A percentile compares a stretch with the other conserved stretches of the same genome.
These are phyloP conservation scores for Dalbergia cochinchinensis DNA, from an alignment of 306 rosid species.

Conservation along the genomic window DNA sequence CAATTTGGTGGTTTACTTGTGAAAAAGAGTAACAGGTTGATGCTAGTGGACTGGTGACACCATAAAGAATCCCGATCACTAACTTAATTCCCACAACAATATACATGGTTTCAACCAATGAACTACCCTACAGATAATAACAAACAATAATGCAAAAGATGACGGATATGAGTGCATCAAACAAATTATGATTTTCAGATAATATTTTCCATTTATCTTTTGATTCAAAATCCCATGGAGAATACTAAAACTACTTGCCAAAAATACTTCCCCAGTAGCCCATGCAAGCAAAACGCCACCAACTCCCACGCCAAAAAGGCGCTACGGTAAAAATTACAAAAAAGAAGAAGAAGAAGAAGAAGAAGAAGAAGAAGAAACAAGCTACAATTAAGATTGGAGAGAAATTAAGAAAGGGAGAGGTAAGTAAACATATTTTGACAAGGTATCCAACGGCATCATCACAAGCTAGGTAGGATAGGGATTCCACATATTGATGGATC, in stretches of 20 bases:
- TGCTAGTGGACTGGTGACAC: background rate
- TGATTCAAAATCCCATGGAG: slow-evolving; percentile 17
- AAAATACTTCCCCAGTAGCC: slow-evolving; percentile 35
- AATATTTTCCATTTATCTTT: slow-evolving; percentile 2
- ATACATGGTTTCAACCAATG: background rate
- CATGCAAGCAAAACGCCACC: slow-evolving; percentile 26
- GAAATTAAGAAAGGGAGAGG: background rate
- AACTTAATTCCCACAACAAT: background rate
- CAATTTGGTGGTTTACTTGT: no score
- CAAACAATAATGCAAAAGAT: background rate
- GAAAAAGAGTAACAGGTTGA: background rate
- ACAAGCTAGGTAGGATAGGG: background rate
- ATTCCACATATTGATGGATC: background rate
- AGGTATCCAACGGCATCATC: background rate
- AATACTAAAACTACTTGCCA: slow-evolving; percentile 31
- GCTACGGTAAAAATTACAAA: background rate
- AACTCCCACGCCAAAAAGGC: slow-evolving; percentile 25
- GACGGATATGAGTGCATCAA: background rate
- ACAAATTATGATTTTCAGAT: background rate
- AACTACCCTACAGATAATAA: background rate
- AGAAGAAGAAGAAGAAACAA: background rate
- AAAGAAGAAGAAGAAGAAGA: no score
- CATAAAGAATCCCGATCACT: background rate
- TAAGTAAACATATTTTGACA: slow-evolving; percentile 29
- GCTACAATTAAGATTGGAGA: background rate